Percentiles rank a stretch among this genome's conserved stretches.
These are phyloP conservation scores for Auriscalpium microsporum DNA, from an alignment of 768 basidiomycete species.

Conservation along the genomic window DNA sequence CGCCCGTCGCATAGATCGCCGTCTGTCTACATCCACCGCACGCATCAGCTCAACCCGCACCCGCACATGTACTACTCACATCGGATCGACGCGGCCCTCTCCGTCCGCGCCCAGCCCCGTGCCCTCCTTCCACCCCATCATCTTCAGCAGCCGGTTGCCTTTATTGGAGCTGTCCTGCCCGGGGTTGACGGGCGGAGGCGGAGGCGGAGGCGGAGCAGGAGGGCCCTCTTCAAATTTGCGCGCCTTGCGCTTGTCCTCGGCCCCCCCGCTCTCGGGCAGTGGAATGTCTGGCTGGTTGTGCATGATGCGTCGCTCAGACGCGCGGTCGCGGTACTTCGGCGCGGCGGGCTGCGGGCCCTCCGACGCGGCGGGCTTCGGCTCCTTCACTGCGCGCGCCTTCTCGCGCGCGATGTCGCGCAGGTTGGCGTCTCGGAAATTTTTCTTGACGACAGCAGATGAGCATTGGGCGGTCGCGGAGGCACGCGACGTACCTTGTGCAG, in stretches of 20 bases:
- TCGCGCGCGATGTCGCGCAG: slow-evolving; percentile 67
- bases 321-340: slow-evolving; percentile 92
- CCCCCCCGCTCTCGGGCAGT: slow-evolving; percentile 36
- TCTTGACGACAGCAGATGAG: slow-evolving; percentile 39
- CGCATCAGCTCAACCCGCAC: background rate
- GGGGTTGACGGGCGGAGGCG: slow-evolving; percentile 57
- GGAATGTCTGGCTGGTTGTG: slow-evolving; percentile 91
- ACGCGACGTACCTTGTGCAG: slow-evolving; percentile 76
- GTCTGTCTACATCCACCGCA: slow-evolving; percentile 46
- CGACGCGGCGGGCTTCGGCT: slow-evolving; percentile 20
- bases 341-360: slow-evolving; percentile 25
- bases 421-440: slow-evolving; percentile 70
- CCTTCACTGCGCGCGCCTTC: slow-evolving; percentile 44
- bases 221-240: slow-evolving; percentile 51
- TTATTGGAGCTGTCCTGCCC: slow-evolving; percentile 79
- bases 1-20: slow-evolving; percentile 80
- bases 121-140: slow-evolving; percentile 98
- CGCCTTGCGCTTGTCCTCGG: slow-evolving; percentile 34
- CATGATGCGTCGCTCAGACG: slow-evolving; percentile 81
- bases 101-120: slow-evolving; percentile 76
- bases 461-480: background rate
- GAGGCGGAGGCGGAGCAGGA: slow-evolving; percentile 49
- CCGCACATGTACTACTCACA: slow-evolving; percentile 39
- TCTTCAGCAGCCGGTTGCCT: slow-evolving; percentile 88
- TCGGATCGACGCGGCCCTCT: slow-evolving; percentile 82